Percentiles rank a stretch among this genome's conserved stretches.
phyloP scores from a whole-genome alignment of 169 alveolate species.

The Babesia divergens region DNA sequence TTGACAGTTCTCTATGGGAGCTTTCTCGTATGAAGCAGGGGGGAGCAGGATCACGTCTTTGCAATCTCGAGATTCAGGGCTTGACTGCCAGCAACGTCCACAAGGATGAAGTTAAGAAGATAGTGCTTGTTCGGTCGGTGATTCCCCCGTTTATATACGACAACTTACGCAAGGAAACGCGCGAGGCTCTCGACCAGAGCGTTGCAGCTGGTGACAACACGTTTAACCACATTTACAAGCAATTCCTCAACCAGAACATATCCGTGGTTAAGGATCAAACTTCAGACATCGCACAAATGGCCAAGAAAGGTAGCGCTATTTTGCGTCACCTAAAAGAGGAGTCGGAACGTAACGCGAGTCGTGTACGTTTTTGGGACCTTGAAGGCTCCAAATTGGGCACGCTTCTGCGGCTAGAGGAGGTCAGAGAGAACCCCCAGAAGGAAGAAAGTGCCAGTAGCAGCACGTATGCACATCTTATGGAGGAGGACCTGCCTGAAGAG shows the following conservation, averaged over 20 bases:
- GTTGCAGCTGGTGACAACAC: constrained; percentile 70
- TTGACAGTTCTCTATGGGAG: constrained; percentile 96
- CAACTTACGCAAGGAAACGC: constrained; percentile 63
- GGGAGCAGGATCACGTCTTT: constrained; percentile 81
- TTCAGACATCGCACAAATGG: constrained; percentile 95
- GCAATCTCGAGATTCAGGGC: constrained; percentile 75
- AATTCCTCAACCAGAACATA: constrained; percentile 60
- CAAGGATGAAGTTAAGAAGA: constrained; percentile 85
- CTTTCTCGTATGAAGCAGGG: constrained; percentile 90
- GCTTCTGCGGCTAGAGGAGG: constrained; percentile 60
- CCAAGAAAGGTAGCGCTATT: constrained; percentile 94
- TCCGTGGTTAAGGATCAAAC: constrained; percentile 93
- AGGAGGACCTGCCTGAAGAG: constrained; percentile 61
- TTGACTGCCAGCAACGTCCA: constrained; percentile 83
- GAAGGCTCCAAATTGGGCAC: constrained; percentile 89
- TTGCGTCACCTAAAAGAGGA: constrained; percentile 87
- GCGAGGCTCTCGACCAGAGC: constrained; percentile 23
- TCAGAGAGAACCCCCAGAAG: constrained; percentile 32
- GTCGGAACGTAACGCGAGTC: constrained; percentile 86
- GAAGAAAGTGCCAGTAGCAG: not conserved
- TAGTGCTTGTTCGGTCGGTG: constrained; percentile 87
- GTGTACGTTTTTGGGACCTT: constrained; percentile 92
- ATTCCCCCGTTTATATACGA: constrained; percentile 93
- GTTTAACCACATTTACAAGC: constrained; percentile 80
- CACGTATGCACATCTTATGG: constrained; percentile 29